phyloP scores from a whole-genome alignment of 129 eudicot species.

The Arctium lappa region DNA sequence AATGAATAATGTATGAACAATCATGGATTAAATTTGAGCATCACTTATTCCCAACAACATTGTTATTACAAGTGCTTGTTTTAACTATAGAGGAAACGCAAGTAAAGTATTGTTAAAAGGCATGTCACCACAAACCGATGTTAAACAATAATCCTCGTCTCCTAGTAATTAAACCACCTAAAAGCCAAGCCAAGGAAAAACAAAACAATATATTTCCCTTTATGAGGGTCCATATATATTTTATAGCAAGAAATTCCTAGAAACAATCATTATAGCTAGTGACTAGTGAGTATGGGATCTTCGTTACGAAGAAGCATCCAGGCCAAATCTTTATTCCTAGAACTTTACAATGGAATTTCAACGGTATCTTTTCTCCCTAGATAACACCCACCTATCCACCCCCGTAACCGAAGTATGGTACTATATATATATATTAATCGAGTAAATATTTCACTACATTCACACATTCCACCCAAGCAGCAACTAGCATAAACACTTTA shows the following conservation, averaged over 20 bases:
- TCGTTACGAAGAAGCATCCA: not conserved
- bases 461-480: not conserved
- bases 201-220: not conserved
- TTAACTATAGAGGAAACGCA: not conserved
- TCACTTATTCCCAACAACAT: no score
- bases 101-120: not conserved
- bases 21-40: no score
- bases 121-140: not conserved
- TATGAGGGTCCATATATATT: not conserved
- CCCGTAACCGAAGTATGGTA: no score
- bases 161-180: not conserved
- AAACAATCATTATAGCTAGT: no score
- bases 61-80: not conserved
- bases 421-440: not conserved
- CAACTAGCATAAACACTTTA: no score
- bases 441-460: not conserved
- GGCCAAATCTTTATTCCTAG: not conserved
- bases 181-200: not conserved
- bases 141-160: not conserved
- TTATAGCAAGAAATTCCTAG: no score
- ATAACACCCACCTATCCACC: not conserved
- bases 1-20: no score
- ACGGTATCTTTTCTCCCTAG: constrained; percentile 5
- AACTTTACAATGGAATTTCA: not conserved
- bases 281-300: not conserved